phyloP scores from a whole-genome alignment of 2,329 filamentous ascomycete species.

The Capronia americana region DNA sequence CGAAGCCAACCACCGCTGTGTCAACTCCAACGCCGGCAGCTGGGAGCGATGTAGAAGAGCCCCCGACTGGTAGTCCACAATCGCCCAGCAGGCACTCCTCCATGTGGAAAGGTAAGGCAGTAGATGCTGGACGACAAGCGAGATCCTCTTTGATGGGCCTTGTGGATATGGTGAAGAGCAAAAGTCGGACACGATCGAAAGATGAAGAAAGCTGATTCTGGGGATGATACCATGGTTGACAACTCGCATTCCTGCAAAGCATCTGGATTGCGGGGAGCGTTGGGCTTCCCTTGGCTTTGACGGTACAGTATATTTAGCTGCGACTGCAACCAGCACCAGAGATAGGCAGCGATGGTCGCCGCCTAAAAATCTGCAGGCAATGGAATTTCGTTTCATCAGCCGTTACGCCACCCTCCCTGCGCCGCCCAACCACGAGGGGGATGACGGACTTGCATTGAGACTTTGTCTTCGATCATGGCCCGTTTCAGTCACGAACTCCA shows the following conservation, averaged over 20 bases:
- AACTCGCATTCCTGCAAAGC: not conserved
- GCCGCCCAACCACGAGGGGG: not conserved
- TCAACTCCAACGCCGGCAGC: conserved; percentile 16
- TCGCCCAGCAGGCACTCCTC: conserved; percentile 27
- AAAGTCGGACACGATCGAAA: conserved; percentile 32
- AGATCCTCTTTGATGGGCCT: conserved; percentile 38
- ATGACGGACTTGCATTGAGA: not conserved
- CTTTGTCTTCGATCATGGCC: conserved; percentile 7
- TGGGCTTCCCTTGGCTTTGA: not conserved
- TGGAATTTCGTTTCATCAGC: not conserved
- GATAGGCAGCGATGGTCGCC: conserved; percentile 4
- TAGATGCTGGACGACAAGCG: conserved; percentile 39
- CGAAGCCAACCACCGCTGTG: conserved; percentile 20
- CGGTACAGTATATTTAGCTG: conserved; percentile 6
- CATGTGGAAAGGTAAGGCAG: conserved; percentile 38
- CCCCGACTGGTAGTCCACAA: conserved; percentile 18
- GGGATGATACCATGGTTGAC: not conserved
- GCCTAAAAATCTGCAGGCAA: conserved; percentile 4
- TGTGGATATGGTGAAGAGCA: conserved; percentile 36
- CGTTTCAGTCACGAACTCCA: not conserved
- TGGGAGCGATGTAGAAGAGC: conserved; percentile 28
- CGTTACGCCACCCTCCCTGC: not conserved
- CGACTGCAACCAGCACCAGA: not conserved
- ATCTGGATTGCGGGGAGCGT: not conserved
- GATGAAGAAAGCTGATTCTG: conserved; percentile 31